These are phyloP conservation scores for Yamagishiella unicocca DNA, from an alignment of 139 green algal species.

Conservation along the genomic window DNA sequence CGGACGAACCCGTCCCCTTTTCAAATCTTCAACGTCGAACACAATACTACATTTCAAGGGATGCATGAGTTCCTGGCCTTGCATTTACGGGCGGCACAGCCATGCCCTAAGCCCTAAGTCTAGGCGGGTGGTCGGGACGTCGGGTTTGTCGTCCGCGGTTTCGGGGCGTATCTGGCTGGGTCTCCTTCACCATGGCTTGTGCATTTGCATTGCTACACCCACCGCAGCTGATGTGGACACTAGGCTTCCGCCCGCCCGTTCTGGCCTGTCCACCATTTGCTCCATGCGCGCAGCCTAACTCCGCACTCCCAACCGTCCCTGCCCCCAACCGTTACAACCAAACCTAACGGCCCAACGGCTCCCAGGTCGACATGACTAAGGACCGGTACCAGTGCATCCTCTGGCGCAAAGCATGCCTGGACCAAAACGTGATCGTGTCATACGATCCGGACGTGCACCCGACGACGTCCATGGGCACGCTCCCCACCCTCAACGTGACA, in stretches of 20 bases:
- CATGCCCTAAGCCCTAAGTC: no score
- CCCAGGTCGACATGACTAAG: constrained; percentile 31
- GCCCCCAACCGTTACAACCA: not conserved
- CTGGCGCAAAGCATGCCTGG: constrained; percentile 27
- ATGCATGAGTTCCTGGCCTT: no score
- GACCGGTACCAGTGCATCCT: constrained; percentile 33
- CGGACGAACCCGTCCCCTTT: no score
- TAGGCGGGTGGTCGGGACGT: no score
- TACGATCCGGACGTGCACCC: constrained; percentile 31
- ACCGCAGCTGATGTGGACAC: no score
- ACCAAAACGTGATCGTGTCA: constrained; percentile 36
- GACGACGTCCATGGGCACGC: constrained; percentile 19
- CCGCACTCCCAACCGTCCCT: not conserved
- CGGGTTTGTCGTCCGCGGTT: no score
- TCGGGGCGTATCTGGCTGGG: not conserved
- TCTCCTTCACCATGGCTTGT: not conserved
- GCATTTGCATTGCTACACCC: not conserved
- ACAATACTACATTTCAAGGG: no score
- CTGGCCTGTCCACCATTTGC: no score
- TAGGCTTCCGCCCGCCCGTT: no score
- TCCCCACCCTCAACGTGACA: constrained; percentile 27
- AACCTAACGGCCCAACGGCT: not conserved
- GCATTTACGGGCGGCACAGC: no score
- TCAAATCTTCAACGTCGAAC: no score
- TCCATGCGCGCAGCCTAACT: not conserved